These are phyloP conservation scores for Fraxinus baroniana DNA, from an alignment of 305 asterid genomes.

Conservation along the genomic window DNA sequence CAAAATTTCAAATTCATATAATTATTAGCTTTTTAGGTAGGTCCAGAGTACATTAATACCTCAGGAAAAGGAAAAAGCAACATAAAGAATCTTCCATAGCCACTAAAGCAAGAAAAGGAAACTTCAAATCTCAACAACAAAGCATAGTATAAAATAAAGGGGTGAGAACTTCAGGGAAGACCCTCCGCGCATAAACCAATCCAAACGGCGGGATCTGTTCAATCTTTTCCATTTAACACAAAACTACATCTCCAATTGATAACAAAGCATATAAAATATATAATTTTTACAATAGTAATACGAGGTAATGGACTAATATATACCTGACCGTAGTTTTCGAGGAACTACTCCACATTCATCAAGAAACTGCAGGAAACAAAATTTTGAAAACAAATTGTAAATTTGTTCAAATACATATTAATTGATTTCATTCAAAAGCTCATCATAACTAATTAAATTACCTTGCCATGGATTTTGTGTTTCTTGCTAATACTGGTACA, in stretches of 20 bases:
- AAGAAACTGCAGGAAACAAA: slow-evolving; percentile 48
- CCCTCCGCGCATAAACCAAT: slow-evolving; percentile 30
- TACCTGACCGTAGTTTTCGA: slow-evolving; percentile 71
- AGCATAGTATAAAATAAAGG: slow-evolving; percentile 29
- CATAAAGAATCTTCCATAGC: slow-evolving; percentile 27
- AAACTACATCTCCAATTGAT: slow-evolving; percentile 22
- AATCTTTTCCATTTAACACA: slow-evolving; percentile 7
- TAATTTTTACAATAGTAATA: not conserved
- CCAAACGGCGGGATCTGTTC: slow-evolving; percentile 39
- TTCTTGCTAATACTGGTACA: slow-evolving; percentile 32
- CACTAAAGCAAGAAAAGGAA: slow-evolving; percentile 18
- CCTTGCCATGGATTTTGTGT: slow-evolving; percentile 48
- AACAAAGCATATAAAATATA: not conserved
- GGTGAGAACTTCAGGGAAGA: slow-evolving; percentile 25
- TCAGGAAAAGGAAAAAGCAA: slow-evolving; percentile 20
- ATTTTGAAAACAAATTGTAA: not conserved
- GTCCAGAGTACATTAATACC: slow-evolving; percentile 17
- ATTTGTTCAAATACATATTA: not conserved
- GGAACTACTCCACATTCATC: slow-evolving; percentile 63
- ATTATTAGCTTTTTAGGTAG: not conserved
- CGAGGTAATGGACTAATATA: slow-evolving; percentile 17
- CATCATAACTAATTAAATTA: slow-evolving; percentile 18
- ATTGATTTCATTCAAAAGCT: not conserved
- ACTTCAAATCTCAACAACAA: slow-evolving; percentile 26
- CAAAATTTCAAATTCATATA: not conserved